Base-by-base conservation (phyloP, 352 stramenopile genomes). In the Phytophthora sansomeana region DNA sequence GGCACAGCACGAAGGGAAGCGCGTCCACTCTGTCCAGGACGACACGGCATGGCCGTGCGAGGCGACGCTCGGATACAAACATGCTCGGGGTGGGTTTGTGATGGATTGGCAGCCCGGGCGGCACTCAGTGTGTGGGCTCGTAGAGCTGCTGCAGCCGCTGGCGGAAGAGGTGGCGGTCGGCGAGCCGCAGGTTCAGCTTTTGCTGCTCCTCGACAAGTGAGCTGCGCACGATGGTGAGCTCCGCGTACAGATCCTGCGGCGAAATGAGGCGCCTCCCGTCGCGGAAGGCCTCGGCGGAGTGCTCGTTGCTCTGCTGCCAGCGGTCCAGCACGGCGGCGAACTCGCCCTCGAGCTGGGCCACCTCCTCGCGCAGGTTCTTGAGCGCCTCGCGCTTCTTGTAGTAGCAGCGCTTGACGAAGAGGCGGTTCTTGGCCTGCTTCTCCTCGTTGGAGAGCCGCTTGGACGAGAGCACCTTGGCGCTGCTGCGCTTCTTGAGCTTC, bases 381-480 rank as follows among this genome's bases (percentile, higher is more conserved):
- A 81, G 74, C 36, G 69, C 60, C 52, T 81, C 74, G 32, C 83
- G 77, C 53, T 90, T 90, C 66, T 90, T 90, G 78, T 92, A 92
- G 82, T 92, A 92, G 69, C 81, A 90, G 26, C 81, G 78, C 69
- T 90, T 90, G 67, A 90, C 84, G 66, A 90, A 85, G 49, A 90
- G 79, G 28, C 84, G 81, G 58, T 90, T 85, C 60, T 87, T 89
- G 24, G 77, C 77, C n/a, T 81, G 83, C 50, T 85, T 80, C 43
- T 84, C 72, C 19, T 82, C 70, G 51, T 85, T 84, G 1, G 76
- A 80, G 26, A 81, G 60, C 24, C 71, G 71, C 61, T 73, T 78
- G 38, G 66, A 51, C 17, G 66, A 50, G 11, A 69, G 48, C 29
- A 63, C 57, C 43, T 78, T 78, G 32, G 29, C 44, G 54, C 28